Base-by-base conservation (phyloP, 23 red algal genomes). In the Gracilaria domingensis region DNA sequence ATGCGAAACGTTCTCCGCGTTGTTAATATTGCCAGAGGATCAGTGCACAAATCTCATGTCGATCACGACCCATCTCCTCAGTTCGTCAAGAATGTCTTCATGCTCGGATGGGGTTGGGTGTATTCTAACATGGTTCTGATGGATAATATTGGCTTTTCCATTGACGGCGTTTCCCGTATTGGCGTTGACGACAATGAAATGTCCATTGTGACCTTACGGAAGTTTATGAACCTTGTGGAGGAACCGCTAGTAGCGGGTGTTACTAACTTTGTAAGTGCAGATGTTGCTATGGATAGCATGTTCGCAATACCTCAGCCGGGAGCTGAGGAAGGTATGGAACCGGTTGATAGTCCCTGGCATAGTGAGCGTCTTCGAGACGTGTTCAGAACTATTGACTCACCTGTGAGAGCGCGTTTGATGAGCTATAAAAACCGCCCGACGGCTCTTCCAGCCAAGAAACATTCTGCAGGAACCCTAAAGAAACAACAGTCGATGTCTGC, bases 91-190 rank as follows among this genome's bases (percentile, higher is more conserved):
- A 91, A 91, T 50, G 42, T 87, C 30, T 75, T 78, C 21, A 79
- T 94, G 30, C 72, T 98, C 26, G 86, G 89, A 53, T 98, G 95
- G 95, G 90, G 95, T 8, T 98, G 95, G 95, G 66, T 98, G 32
- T 98, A 95, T 66, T 88, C 86, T 20, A 88, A 95, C 54, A 88
- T 98, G 79, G 84, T 86, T 56, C 39, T 93, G 60, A 78, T 95
- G 71, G 79, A 98, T 57, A 86, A 93, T 35, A 60, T 95, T 8
- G 96, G 96, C 8, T 58, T 95, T 54, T 66, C 60, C 65, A 88
- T 94, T 74, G 76, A 95, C 23, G 69, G 72, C 30, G 96, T 90
- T 20, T 67, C 87, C 9, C 90, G 86, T 72, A 93, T 98, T 44
- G 93, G 92, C 8, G 64, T 59, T 20, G 79, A 69, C 16, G 47